Percentiles rank a stretch among this genome's conserved stretches.
These are phyloP conservation scores for Candida sakaeoensis DNA, from an alignment of 805 yeast genomes.

Conservation along the genomic window DNA sequence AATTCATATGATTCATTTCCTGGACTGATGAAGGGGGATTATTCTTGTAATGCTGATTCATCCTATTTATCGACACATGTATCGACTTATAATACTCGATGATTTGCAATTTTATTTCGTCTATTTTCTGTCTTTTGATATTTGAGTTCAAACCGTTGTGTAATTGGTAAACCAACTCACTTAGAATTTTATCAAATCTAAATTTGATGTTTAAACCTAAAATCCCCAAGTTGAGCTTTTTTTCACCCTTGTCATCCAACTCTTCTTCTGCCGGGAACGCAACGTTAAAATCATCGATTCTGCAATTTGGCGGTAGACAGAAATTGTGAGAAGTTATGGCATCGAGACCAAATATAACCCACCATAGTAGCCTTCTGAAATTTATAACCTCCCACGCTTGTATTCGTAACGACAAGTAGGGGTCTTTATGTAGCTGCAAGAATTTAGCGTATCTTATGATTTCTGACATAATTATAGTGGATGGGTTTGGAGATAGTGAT, in stretches of 20 bases:
- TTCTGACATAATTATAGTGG: conserved; percentile 52
- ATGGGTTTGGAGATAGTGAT: conserved; percentile 54
- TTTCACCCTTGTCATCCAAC: conserved; percentile 26
- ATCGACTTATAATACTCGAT: conserved; percentile 48
- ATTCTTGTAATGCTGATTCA: conserved; percentile 29
- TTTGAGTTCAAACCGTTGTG: conserved; percentile 47
- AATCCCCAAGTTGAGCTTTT: conserved; percentile 40
- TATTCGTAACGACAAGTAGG: conserved; percentile 48
- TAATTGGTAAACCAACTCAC: conserved; percentile 49
- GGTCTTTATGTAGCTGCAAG: conserved; percentile 57
- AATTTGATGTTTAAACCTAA: conserved; percentile 53
- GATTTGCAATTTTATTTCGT: conserved; percentile 45
- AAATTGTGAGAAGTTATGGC: conserved; percentile 53
- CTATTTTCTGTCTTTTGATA: conserved; percentile 40
- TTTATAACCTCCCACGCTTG: conserved; percentile 47
- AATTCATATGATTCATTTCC: conserved; percentile 42
- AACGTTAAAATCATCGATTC: conserved; percentile 52
- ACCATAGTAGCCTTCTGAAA: conserved; percentile 58
- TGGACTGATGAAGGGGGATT: conserved; percentile 36
- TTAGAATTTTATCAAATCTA: conserved; percentile 47
- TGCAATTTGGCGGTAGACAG: conserved; percentile 52
- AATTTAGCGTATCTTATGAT: conserved; percentile 55
- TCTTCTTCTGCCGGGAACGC: conserved; percentile 50
- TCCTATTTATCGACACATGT: conserved; percentile 43
- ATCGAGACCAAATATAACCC: conserved; percentile 62